Evolutionary conservation across 2,329 filamentous ascomycete genomes (phyloP).

Genomic region (Cercospora citrullina): DNA sequence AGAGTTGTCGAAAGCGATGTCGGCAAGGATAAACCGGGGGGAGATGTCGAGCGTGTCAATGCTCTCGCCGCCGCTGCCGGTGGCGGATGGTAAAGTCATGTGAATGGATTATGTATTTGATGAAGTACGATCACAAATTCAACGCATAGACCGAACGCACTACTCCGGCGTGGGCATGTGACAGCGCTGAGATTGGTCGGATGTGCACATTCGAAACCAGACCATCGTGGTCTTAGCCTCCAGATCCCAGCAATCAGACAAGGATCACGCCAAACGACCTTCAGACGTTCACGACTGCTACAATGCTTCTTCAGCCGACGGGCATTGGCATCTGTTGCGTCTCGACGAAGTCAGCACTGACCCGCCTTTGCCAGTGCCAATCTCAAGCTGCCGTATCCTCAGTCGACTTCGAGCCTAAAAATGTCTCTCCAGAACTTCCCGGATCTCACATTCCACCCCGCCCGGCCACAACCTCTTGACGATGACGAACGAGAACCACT

Average conservation of each 20-base stretch:
- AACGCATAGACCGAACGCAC: not conserved
- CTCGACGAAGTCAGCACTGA: not conserved
- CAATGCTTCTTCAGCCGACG: not conserved
- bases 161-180: not conserved
- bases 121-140: not conserved
- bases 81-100: conserved; percentile 73
- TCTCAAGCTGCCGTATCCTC: not conserved
- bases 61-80: conserved; percentile 88
- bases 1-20: conserved; percentile 93
- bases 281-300: not conserved
- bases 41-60: conserved; percentile 77
- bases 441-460: conserved; percentile 11
- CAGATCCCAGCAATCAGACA: not conserved
- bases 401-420: not conserved
- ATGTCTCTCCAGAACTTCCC: conserved; percentile 2
- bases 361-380: not conserved
- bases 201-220: not conserved
- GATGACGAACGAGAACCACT: conserved; percentile 9
- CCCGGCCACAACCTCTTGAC: not conserved
- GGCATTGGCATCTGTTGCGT: not conserved
- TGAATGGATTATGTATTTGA: not conserved
- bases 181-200: not conserved
- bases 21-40: conserved; percentile 68
- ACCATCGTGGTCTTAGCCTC: not conserved
- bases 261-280: not conserved